These are phyloP conservation scores for Sporothrix mexicana DNA, from an alignment of 2,329 filamentous ascomycete genomes.

Conservation along the genomic window DNA sequence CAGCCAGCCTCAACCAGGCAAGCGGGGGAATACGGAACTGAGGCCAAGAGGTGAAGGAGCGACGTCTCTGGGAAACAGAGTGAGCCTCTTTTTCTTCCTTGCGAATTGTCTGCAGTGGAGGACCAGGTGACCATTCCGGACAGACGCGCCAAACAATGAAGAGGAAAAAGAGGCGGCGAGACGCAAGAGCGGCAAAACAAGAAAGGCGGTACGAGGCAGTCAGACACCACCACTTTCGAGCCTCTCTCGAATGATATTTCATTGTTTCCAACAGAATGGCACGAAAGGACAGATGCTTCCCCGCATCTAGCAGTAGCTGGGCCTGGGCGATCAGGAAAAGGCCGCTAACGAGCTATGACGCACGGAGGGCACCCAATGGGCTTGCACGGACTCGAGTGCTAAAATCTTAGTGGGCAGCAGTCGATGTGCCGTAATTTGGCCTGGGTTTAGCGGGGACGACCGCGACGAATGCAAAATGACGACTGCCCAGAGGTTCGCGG, in stretches of 20 bases:
- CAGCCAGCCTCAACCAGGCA: neutral
- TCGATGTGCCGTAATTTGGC: too few relatives aligned
- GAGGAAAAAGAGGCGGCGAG: neutral
- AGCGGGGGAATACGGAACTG: constrained; percentile 17
- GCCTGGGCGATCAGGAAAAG: neutral
- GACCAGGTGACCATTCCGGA: constrained; percentile 20
- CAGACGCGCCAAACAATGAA: constrained; percentile 12
- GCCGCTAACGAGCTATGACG: neutral
- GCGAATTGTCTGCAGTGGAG: neutral
- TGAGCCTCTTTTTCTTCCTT: neutral
- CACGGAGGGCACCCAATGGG: neutral
- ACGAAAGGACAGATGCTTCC: neutral
- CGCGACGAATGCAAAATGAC: constrained; percentile 17
- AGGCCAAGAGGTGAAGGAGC: neutral
- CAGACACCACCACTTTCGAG: constrained; percentile 22
- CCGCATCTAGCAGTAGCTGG: neutral
- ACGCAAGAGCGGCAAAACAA: neutral
- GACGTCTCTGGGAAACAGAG: neutral
- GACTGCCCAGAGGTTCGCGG: neutral
- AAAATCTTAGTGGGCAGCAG: neutral
- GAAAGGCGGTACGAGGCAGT: neutral
- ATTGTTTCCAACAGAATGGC: neutral
- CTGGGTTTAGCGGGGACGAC: neutral
- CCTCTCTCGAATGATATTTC: too few relatives aligned
- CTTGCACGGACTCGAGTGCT: constrained; percentile 6